phyloP scores from a whole-genome alignment of 371 early-diverging fungal genomes.

The Mucor ambiguus region DNA sequence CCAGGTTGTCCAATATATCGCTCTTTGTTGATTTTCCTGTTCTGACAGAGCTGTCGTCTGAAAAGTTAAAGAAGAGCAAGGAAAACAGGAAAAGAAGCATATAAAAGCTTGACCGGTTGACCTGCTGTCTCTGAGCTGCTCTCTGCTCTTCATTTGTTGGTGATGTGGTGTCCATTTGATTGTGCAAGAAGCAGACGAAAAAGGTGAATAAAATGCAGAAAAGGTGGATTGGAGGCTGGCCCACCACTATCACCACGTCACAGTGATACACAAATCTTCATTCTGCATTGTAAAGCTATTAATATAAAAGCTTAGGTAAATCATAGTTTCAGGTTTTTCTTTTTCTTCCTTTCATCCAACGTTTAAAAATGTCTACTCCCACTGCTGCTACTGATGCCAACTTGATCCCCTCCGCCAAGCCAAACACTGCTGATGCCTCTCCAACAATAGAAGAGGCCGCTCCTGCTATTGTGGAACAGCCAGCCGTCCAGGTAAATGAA shows the following conservation, averaged over 20 bases:
- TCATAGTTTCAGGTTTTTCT: not conserved
- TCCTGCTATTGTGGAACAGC: not conserved
- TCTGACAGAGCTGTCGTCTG: slow-evolving; percentile 42
- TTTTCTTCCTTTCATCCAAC: not conserved
- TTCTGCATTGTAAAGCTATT: not conserved
- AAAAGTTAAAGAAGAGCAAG: slow-evolving; percentile 47
- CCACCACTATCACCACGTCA: not conserved
- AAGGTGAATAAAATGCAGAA: not conserved
- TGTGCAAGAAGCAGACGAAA: not conserved
- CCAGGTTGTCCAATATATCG: slow-evolving; percentile 36
- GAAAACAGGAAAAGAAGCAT: slow-evolving; percentile 49
- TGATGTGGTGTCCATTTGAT: slow-evolving; percentile 5
- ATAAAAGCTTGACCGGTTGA: slow-evolving; percentile 51
- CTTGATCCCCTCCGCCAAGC: not conserved
- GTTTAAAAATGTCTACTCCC: not conserved
- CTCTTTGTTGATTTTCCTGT: slow-evolving; percentile 35
- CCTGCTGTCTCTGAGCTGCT: slow-evolving; percentile 36
- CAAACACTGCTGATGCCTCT: slow-evolving; percentile 1
- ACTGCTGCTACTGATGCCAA: not conserved
- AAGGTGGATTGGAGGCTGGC: not conserved
- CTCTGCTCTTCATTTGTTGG: slow-evolving; percentile 27
- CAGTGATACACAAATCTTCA: slow-evolving; percentile 4
- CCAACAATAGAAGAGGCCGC: not conserved
- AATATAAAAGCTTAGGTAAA: not conserved
- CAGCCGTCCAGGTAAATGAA: not conserved